Evolutionary conservation across 371 early-diverging fungal genomes (phyloP).

Genomic region (Mortierella sp.): DNA sequence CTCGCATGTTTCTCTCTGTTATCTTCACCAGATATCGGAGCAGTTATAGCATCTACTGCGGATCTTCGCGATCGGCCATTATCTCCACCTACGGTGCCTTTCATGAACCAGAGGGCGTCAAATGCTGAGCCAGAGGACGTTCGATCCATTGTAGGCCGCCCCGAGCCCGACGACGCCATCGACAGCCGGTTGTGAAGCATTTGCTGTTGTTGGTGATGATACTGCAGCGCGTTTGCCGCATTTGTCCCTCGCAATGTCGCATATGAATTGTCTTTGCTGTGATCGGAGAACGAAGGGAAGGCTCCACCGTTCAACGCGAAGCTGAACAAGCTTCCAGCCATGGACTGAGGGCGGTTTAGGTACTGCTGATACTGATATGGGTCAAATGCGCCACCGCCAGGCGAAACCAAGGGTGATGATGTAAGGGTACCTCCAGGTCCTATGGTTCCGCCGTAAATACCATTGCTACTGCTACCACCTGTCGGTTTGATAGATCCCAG

Average conservation of each 20-base stretch:
- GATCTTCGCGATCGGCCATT: conserved; percentile 4
- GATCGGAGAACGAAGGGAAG: conserved; percentile 41
- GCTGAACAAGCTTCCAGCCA: conserved; percentile 45
- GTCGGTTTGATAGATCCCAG: conserved; percentile 39
- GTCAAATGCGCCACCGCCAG: conserved; percentile 45
- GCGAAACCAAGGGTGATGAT: conserved; percentile 36
- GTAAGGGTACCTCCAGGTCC: conserved; percentile 29
- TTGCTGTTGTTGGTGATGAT: conserved; percentile 48
- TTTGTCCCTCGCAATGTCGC: conserved; percentile 40
- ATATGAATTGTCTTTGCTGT: conserved; percentile 46
- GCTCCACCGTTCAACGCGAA: conserved; percentile 40
- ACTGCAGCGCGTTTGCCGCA: conserved; percentile 39
- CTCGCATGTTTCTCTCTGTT: conserved; percentile 2
- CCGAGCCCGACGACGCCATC: conserved; percentile 16
- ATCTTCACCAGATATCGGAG: not conserved
- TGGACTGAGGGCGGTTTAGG: conserved; percentile 49
- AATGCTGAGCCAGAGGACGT: conserved; percentile 42
- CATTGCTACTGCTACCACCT: conserved; percentile 1
- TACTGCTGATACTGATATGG: conserved; percentile 40
- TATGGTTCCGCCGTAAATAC: conserved; percentile 9
- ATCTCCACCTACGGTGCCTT: conserved; percentile 16
- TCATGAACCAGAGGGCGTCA: conserved; percentile 52
- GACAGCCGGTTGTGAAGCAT: conserved; percentile 40
- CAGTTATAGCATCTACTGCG: conserved; percentile 2
- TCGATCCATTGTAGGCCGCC: conserved; percentile 22